phyloP scores from a whole-genome alignment of 768 basidiomycete genomes.

The Tremella fuciformis region DNA sequence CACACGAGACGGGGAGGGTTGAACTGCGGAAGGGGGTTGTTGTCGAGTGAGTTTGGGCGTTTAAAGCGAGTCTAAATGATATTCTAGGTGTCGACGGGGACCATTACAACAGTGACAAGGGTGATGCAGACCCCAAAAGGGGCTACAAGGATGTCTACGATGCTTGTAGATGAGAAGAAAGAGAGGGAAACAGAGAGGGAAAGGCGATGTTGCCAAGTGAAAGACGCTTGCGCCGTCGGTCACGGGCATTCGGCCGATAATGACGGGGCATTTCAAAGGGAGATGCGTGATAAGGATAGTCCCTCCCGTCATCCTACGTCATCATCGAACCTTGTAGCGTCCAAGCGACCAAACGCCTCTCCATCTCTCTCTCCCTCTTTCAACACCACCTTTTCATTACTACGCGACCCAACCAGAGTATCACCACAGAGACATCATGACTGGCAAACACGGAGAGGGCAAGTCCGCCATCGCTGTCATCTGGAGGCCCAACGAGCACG shows the following conservation, averaged over 20 bases:
- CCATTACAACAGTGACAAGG: not conserved
- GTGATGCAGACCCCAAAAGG: not conserved
- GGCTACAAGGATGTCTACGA: not conserved
- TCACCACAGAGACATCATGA: constrained; percentile 13
- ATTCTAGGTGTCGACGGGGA: not conserved
- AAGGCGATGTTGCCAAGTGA: too few species aligned
- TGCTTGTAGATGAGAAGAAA: too few species aligned
- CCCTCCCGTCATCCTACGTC: constrained; percentile 7
- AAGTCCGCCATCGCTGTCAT: constrained; percentile 21
- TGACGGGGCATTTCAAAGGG: not conserved
- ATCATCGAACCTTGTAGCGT: constrained; percentile 2
- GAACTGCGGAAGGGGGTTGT: not conserved
- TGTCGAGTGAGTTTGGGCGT: not conserved
- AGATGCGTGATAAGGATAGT: not conserved
- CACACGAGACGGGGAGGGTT: not conserved
- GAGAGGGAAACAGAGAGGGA: too few species aligned
- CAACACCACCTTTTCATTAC: not conserved
- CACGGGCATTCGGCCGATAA: too few species aligned
- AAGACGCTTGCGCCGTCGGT: too few species aligned
- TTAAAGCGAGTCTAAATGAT: not conserved
- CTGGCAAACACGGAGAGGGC: constrained; percentile 3
- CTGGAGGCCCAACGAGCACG: constrained; percentile 39
- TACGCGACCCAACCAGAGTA: not conserved
- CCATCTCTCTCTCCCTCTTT: not conserved
- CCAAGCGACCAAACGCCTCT: not conserved